Percentiles rank a stretch among this genome's conserved stretches.
These are phyloP conservation scores for Fagopyrum tataricum DNA, from an alignment of 148 eudicot genomes.

Conservation along the genomic window DNA sequence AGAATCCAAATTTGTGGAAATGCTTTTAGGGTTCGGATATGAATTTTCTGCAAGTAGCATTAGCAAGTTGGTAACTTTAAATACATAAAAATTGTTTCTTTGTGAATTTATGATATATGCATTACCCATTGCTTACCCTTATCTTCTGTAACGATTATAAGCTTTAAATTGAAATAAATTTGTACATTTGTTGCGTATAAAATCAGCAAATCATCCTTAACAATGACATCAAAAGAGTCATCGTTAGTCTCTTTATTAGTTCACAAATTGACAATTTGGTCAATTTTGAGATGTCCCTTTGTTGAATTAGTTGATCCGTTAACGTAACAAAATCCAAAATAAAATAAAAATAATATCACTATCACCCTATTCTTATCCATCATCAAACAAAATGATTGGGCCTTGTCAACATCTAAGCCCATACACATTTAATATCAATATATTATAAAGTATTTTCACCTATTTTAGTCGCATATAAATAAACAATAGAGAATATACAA, in stretches of 20 bases:
- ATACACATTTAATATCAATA: neutral
- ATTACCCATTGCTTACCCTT: neutral
- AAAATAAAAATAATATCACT: neutral
- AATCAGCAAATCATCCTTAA: neutral
- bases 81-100: neutral
- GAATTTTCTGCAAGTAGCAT: neutral
- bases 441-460: neutral
- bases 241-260: neutral
- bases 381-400: neutral
- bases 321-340: constrained; percentile 5
- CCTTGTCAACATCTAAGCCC: constrained; percentile 5
- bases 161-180: neutral
- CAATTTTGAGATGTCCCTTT: neutral
- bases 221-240: constrained; percentile 8
- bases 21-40: neutral
- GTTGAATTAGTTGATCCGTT: neutral
- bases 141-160: neutral
- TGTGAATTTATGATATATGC: neutral
- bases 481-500: neutral
- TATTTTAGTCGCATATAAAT: neutral
- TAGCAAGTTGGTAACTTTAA: constrained; percentile 1
- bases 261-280: neutral
- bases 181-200: neutral
- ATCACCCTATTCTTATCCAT: constrained; percentile 1
- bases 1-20: constrained; percentile 2